phyloP scores from a whole-genome alignment of 352 stramenopile species.

The Pseudoperonospora humuli region DNA sequence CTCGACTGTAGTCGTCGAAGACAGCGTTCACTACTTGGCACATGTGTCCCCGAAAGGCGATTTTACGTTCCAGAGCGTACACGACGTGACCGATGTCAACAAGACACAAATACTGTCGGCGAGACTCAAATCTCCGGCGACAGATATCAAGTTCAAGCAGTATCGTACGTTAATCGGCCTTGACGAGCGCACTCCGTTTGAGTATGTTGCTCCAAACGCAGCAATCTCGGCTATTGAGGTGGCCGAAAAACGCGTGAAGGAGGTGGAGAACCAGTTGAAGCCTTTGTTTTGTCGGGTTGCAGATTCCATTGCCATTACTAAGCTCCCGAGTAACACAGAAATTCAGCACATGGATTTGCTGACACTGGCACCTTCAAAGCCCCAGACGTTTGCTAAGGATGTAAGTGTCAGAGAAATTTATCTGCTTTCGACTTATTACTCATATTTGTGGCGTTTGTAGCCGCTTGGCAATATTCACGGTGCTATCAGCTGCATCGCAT shows the following conservation, averaged over 20 bases:
- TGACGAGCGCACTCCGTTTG: slow-evolving; percentile 35
- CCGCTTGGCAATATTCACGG: slow-evolving; percentile 36
- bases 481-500: slow-evolving; percentile 47
- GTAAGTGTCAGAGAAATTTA: slow-evolving; percentile 7
- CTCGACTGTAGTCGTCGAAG: slow-evolving; percentile 6
- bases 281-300: slow-evolving; percentile 36
- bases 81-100: slow-evolving; percentile 32
- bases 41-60: slow-evolving; percentile 23
- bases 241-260: slow-evolving; percentile 32
- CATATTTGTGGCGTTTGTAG: slow-evolving; percentile 7
- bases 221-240: slow-evolving; percentile 14
- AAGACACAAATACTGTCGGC: slow-evolving; percentile 24
- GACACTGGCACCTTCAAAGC: slow-evolving; percentile 7
- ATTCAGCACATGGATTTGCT: slow-evolving; percentile 39
- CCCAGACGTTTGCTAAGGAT: slow-evolving; percentile 12
- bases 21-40: slow-evolving; percentile 36
- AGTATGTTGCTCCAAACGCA: slow-evolving; percentile 9
- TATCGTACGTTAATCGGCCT: slow-evolving; percentile 40
- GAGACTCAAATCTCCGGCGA: slow-evolving; percentile 19
- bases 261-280: slow-evolving; percentile 41
- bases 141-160: slow-evolving; percentile 19
- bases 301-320: slow-evolving; percentile 27
- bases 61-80: slow-evolving; percentile 16
- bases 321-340: slow-evolving; percentile 11
- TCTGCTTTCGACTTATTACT: neutral